Conservation (phyloP, 2,329 filamentous ascomycete genomes). For the Talaromyces sp. region DNA sequence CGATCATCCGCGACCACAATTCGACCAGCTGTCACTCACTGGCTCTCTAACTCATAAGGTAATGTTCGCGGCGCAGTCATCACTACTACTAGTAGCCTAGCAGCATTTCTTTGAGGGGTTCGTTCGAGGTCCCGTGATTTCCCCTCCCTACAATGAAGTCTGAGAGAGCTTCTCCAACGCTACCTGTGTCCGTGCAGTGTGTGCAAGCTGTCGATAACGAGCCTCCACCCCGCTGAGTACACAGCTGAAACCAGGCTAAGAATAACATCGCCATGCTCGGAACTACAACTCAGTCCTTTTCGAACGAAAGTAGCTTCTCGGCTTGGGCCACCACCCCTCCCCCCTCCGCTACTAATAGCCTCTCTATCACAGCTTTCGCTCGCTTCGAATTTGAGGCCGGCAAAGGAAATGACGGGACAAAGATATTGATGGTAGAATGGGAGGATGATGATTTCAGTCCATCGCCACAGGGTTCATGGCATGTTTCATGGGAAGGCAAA, state of each 20-base stretch:
- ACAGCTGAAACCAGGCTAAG: no score
- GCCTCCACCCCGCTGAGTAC: no score
- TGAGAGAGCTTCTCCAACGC: no score
- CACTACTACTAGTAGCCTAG: background rate
- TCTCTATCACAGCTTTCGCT: slow-evolving; percentile 61
- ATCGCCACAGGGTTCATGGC: slow-evolving; percentile 59
- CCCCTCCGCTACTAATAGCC: slow-evolving; percentile 1
- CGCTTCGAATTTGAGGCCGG: slow-evolving; percentile 83
- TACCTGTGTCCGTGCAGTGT: no score
- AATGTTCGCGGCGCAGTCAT: slow-evolving; percentile 12
- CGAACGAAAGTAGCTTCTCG: no score
- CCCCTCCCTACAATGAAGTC: background rate
- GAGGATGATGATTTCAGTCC: slow-evolving; percentile 58
- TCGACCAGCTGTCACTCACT: background rate
- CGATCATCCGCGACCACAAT: background rate
- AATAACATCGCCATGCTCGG: no score
- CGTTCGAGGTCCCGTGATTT: background rate
- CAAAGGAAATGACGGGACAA: slow-evolving; percentile 76
- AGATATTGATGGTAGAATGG: slow-evolving; percentile 93
- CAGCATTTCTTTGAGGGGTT: background rate
- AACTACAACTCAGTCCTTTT: no score
- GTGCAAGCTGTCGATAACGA: no score
- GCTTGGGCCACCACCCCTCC: no score
- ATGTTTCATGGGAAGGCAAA: slow-evolving; percentile 81
- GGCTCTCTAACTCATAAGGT: background rate